Conservation (phyloP, 2,329 filamentous ascomycete genomes). For the Leptographium lundbergii region DNA sequence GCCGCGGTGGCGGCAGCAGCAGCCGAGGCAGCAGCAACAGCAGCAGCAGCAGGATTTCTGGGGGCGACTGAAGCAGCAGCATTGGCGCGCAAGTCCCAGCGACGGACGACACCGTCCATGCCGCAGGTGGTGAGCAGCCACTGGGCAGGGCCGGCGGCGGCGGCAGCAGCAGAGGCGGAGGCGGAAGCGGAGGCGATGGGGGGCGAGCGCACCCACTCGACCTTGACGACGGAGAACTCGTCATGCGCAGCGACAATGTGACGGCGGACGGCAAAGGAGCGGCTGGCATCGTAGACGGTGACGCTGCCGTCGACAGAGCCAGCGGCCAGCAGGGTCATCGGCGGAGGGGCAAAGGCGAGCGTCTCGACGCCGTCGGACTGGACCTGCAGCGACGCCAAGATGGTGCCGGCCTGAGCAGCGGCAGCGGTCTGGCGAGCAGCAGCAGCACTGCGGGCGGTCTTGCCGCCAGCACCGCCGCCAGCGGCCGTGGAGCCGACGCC, state of each 20-base stretch:
- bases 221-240: conserved; percentile 81
- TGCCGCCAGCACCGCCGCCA: too few relatives aligned
- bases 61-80: conserved; percentile 24
- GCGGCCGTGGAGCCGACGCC: neutral
- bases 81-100: conserved; percentile 66
- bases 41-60: conserved; percentile 17
- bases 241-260: conserved; percentile 76
- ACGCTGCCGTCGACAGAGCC: conserved; percentile 67
- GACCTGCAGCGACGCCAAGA: conserved; percentile 71
- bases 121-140: conserved; percentile 79
- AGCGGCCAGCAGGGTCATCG: conserved; percentile 43
- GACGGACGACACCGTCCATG: conserved; percentile 79
- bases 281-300: conserved; percentile 73
- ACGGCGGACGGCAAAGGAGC: conserved; percentile 75
- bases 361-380: conserved; percentile 70
- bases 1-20: conserved; percentile 18
- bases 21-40: neutral
- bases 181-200: neutral
- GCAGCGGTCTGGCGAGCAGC: neutral
- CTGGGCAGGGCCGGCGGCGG: conserved; percentile 17
- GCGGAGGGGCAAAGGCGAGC: conserved; percentile 46
- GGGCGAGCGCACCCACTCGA: conserved; percentile 57
- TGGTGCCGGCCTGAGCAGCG: conserved; percentile 32
- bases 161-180: conserved; percentile 11
- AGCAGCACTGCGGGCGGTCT: conserved; percentile 2